Evolutionary conservation across 73 alveolate genomes (phyloP), one percentile per base, ranked within the genome.

Genomic region (Paramecium primaurelia): DNA sequence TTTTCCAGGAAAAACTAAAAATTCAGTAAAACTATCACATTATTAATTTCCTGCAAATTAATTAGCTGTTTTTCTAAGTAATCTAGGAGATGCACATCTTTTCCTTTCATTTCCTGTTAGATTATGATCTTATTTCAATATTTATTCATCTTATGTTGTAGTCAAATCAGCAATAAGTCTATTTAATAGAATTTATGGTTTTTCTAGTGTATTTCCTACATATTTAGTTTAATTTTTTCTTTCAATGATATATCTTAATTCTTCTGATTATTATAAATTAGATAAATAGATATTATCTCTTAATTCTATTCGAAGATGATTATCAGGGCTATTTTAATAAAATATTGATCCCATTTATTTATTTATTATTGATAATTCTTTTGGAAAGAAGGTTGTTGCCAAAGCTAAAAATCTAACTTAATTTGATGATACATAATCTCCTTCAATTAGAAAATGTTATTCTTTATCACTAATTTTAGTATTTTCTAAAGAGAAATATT

Each of bases 191-290:
- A 98, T 85, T 28, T 95, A 90, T n/a, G 99, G 99, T 94, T 97
- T 93, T 26, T 96, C 99, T 8, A 98, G 95, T 14, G 99, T 96
- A 94, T 97, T 98, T 26, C 99, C 99, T 80, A 95, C 59, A 68
- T 51, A 92, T 60, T 96, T 94, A 37, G 96, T 96, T 40, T 77
- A 93, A 54, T 92, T 86, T 92, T 95, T 97, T 88, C 99, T 96
- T 51, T 98, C 97, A 40, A 98, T 89, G n/a, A 97, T 98, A 92
- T 98, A 98, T 95, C 97, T 94, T 64, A 87, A 92, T 92, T 97
- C 99, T 77, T 97, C 99, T 30, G 88, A 75, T 75, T 32, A 40
- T 37, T 75, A 2, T 75, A 32, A 32, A 37, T 75, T 40, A 22
- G 68, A 37, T 75, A 32, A 18, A 37, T 34, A 75, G 8, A 75